These are phyloP conservation scores for Knufia petricola DNA, from an alignment of 2,329 filamentous ascomycete species.

Conservation along the genomic window DNA sequence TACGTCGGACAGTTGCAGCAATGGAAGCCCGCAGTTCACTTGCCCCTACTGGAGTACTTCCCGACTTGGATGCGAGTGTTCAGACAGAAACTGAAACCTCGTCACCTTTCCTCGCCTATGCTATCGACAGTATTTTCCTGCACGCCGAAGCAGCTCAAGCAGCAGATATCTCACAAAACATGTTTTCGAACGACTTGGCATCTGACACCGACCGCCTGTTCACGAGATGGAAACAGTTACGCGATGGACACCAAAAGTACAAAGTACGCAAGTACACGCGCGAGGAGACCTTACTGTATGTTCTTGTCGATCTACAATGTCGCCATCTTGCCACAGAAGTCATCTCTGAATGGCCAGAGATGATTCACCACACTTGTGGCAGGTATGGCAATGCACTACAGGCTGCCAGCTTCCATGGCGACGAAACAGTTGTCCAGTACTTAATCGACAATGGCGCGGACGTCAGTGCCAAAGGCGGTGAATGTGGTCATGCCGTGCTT, in stretches of 20 bases:
- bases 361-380: slow-evolving; percentile 1
- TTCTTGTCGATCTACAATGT: slow-evolving; percentile 1
- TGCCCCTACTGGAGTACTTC: too few species aligned
- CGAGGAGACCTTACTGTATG: slow-evolving; percentile 2
- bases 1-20: background rate
- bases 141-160: background rate
- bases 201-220: background rate
- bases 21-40: background rate
- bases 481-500: slow-evolving; percentile 4
- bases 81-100: too few species aligned
- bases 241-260: background rate
- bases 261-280: background rate
- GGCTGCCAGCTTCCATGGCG: slow-evolving; percentile 5
- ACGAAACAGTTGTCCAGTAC: background rate
- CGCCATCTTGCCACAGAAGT: background rate
- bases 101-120: too few species aligned
- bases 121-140: too few species aligned
- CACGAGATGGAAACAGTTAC: background rate
- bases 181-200: background rate
- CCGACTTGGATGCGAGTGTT: too few species aligned
- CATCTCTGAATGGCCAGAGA: background rate
- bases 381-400: slow-evolving; percentile 9
- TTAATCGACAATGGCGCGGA: slow-evolving; percentile 9
- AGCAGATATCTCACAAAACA: background rate
- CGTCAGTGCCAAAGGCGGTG: slow-evolving; percentile 6